Percentiles rank a stretch among this genome's conserved stretches.
Evolutionary conservation across 2,329 filamentous ascomycete genomes (phyloP).

Genomic region (Cordyceps militaris): DNA sequence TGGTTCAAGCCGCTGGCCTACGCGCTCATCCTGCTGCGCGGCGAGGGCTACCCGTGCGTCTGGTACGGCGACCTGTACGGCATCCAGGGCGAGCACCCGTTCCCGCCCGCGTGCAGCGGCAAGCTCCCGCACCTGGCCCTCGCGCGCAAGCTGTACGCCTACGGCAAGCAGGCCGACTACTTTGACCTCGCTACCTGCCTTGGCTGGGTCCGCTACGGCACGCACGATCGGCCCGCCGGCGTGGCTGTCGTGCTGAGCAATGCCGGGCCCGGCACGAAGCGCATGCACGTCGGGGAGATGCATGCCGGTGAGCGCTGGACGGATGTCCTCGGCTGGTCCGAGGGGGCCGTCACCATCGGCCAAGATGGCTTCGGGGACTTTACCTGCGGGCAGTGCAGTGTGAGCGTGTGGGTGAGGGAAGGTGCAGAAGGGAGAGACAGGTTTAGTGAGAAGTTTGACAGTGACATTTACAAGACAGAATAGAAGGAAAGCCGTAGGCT

Average conservation of each 20-base stretch:
- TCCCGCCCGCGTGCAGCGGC: conserved; percentile 45
- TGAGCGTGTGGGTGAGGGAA: conserved; percentile 53
- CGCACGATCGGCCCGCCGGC: conserved; percentile 38
- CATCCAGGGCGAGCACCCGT: conserved; percentile 39
- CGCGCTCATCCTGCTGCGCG: conserved; percentile 60
- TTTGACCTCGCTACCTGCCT: conserved; percentile 54
- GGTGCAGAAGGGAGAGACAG: conserved; percentile 42
- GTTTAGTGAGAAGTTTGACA: conserved; percentile 31
- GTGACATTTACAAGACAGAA: background rate
- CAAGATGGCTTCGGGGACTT: conserved; percentile 55
- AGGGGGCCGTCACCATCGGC: conserved; percentile 51
- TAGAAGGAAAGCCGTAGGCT: background rate
- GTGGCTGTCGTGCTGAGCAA: conserved; percentile 53
- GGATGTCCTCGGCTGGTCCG: conserved; percentile 52
- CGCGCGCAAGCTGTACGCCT: conserved; percentile 59
- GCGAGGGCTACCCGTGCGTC: conserved; percentile 56
- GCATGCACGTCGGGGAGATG: conserved; percentile 55
- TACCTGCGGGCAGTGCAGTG: conserved; percentile 44
- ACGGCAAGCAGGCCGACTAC: conserved; percentile 59
- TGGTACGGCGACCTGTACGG: conserved; percentile 69
- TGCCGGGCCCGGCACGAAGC: conserved; percentile 41
- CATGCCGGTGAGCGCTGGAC: conserved; percentile 58
- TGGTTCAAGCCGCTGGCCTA: conserved; percentile 70
- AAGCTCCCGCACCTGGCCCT: conserved; percentile 52
- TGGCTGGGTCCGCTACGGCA: conserved; percentile 50